Percentiles rank a stretch among this genome's conserved stretches.
Conservation (phyloP, 257 asterid species). For the Fraxinus pennsylvanica region DNA sequence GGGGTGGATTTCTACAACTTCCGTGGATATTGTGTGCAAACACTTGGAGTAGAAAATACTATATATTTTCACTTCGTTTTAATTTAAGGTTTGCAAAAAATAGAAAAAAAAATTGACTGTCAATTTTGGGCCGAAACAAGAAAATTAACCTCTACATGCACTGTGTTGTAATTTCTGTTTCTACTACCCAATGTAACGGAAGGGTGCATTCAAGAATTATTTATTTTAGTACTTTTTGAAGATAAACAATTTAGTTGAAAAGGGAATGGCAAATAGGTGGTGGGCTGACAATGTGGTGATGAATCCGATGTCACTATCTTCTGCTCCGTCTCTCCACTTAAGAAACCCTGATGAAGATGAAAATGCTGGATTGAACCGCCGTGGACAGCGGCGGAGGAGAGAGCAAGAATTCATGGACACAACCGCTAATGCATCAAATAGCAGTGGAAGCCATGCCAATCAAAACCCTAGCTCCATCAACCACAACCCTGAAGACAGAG, state of each 20-base stretch:
- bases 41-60: no score
- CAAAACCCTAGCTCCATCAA: constrained; percentile 29
- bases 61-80: neutral
- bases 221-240: neutral
- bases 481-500: constrained; percentile 45
- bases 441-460: constrained; percentile 43
- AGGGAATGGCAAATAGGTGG: constrained; percentile 72
- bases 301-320: constrained; percentile 52
- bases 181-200: neutral
- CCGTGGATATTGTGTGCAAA: neutral
- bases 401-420: constrained; percentile 6
- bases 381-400: neutral
- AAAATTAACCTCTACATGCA: neutral
- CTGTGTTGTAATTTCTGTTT: neutral
- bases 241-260: constrained; percentile 10
- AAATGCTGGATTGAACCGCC: constrained; percentile 29
- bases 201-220: constrained; percentile 15
- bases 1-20: neutral
- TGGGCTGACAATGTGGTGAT: constrained; percentile 67
- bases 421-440: constrained; percentile 31
- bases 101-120: neutral
- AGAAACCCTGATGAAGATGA: constrained; percentile 43
- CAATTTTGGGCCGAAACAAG: neutral
- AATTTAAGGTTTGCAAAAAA: neutral
- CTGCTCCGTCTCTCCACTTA: constrained; percentile 48